These are phyloP conservation scores for Aegle marmelos DNA, from an alignment of 345 rosid species.

Conservation along the genomic window DNA sequence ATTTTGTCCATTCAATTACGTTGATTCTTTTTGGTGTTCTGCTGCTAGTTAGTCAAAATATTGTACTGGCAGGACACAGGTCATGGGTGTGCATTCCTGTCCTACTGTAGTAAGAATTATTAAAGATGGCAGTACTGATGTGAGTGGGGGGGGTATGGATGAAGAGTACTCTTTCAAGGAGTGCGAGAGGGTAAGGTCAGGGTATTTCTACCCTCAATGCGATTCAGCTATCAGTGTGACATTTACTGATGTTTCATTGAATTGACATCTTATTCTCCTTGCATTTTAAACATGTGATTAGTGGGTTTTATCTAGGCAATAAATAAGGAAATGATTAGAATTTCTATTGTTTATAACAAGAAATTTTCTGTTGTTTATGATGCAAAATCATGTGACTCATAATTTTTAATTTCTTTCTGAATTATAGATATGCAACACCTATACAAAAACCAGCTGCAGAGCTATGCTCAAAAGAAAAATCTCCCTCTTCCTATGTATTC, in stretches of 20 bases:
- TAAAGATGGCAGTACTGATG: background rate
- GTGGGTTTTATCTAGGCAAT: background rate
- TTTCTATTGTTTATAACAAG: background rate
- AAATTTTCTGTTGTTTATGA: background rate
- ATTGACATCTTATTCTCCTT: background rate
- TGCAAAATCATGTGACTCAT: background rate
- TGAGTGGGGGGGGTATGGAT: background rate
- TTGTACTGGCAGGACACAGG: background rate
- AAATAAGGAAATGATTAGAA: background rate
- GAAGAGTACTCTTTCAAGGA: background rate
- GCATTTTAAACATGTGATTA: background rate
- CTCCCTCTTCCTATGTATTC: slow-evolving; percentile 43
- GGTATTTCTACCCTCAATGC: background rate
- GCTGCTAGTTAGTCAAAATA: background rate
- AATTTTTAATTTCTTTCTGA: background rate
- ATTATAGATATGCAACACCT: slow-evolving; percentile 23
- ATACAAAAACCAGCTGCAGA: slow-evolving; percentile 51
- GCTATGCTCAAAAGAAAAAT: slow-evolving; percentile 45
- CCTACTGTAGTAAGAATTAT: background rate
- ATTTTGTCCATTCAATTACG: background rate
- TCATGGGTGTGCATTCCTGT: background rate
- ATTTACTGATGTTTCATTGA: background rate
- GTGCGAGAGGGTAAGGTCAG: background rate
- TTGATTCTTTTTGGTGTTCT: background rate
- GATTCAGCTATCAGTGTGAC: background rate